A percentile compares a stretch with the other conserved stretches of the same genome.
Evolutionary conservation across 176 grass and related monocot species (phyloP).

Genomic region (Puccinellia tenuiflora): DNA sequence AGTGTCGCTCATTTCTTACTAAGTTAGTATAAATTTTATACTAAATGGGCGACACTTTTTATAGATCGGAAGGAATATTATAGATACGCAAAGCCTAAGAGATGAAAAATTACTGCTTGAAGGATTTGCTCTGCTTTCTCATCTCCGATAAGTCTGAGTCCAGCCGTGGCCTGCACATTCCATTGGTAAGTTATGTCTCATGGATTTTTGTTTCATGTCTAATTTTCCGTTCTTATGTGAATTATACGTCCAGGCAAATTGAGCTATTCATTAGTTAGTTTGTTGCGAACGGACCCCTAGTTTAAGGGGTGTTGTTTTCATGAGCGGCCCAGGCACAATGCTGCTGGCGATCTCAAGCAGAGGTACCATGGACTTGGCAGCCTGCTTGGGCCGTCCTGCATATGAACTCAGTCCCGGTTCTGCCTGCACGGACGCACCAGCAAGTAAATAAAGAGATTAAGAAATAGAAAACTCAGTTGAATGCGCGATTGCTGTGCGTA

Average conservation of each 20-base stretch:
- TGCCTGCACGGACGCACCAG: neutral
- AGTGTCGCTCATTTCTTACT: too few relatives aligned
- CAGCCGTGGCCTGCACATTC: slow-evolving; percentile 36
- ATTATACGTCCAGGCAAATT: neutral
- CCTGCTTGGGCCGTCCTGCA: slow-evolving; percentile 29
- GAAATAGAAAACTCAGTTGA: neutral
- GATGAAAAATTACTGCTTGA: slow-evolving; percentile 22
- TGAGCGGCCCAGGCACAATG: slow-evolving; percentile 20
- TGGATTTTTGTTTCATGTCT: neutral
- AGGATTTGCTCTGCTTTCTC: slow-evolving; percentile 39
- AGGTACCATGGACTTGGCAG: slow-evolving; percentile 23
- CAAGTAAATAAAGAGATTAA: too few relatives aligned
- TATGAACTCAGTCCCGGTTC: slow-evolving; percentile 48
- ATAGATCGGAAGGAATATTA: too few relatives aligned
- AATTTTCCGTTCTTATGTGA: neutral
- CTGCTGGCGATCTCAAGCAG: slow-evolving; percentile 37
- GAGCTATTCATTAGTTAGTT: neutral
- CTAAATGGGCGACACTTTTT: too few relatives aligned
- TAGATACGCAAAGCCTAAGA: too few relatives aligned
- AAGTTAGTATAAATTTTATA: too few relatives aligned
- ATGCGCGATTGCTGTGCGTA: neutral
- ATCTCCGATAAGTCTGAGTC: slow-evolving; percentile 36
- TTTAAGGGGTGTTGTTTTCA: slow-evolving; percentile 34
- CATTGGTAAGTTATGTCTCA: neutral
- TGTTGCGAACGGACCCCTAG: slow-evolving; percentile 31